These are phyloP conservation scores for Keithomyces neogunnii DNA, from an alignment of 2,329 filamentous ascomycete species.

Conservation along the genomic window DNA sequence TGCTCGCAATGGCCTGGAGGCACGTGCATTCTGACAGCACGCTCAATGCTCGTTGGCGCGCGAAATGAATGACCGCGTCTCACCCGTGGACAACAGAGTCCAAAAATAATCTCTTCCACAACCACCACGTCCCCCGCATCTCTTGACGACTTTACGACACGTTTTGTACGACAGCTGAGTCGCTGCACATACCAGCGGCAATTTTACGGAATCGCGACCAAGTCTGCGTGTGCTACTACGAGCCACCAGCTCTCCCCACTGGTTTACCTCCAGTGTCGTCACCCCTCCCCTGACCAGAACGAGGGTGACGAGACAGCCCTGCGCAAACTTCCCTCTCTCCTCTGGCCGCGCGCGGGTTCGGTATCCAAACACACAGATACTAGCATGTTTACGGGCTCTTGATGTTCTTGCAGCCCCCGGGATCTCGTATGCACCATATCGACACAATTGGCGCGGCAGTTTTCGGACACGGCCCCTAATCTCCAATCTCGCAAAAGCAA, in stretches of 20 bases:
- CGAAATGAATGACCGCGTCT: neutral
- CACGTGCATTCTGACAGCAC: neutral
- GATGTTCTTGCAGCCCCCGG: conserved; percentile 5
- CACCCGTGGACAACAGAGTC: neutral
- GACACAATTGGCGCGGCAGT: neutral
- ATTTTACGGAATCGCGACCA: neutral
- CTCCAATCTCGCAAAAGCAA: neutral
- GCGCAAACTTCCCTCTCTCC: neutral
- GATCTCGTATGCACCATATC: neutral
- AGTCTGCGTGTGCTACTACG: neutral
- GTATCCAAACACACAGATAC: neutral
- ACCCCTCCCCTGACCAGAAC: neutral
- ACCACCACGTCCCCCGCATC: conserved; percentile 4
- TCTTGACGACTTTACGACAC: conserved; percentile 2
- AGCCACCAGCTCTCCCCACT: neutral
- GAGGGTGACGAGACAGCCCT: neutral
- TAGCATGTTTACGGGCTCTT: conserved; percentile 11
- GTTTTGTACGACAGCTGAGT: neutral
- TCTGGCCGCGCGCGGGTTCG: neutral
- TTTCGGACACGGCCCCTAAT: neutral
- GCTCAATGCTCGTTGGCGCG: neutral
- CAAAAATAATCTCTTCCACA: neutral
- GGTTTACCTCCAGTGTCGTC: neutral
- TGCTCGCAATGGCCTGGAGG: too few species aligned
- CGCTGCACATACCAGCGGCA: neutral